Evolutionary conservation across 306 rosid species (phyloP), one percentile per base, ranked within the genome.

Genomic region (Inga oerstediana): DNA sequence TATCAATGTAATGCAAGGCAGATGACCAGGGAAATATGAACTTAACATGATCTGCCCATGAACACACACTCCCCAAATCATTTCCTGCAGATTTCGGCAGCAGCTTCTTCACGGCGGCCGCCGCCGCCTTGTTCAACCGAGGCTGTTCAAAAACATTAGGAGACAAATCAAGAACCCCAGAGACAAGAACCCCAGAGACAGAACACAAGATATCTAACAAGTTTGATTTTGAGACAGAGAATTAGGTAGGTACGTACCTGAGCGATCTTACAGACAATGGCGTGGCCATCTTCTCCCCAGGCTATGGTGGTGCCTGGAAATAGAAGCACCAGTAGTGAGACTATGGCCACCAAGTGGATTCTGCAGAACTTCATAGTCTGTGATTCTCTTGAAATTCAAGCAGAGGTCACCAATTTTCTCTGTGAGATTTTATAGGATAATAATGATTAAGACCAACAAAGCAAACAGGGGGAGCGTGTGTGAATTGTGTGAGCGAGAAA

Each of bases 211-310:
- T 54, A 54, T 4, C 30, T 2, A n/a, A n/a, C 64, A 58, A 20
- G 11, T 2, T 58, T 58, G 12, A 58, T 58, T 30, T 64, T 30
- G 70, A 30, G 10, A 14, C 3, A 20, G 27, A 17, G 64, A 73
- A 30, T 41, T 46, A 56, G 6, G 65, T 8, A 1, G 16, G 0
- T 35, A 34, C 20, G 32, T 43, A 89, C 97, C 93, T 91, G 98
- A 67, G 97, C 98, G 69, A 95, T 89, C 82, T 78, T 89, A 58
- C 98, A 95, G 67, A 88, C 45, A 37, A 88, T 79, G 77, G 80
- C 49, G 77, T 94, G 98, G 5, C 98, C 98, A 15, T 91, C 95
- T 1, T 72, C 77, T 52, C 98, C 95, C 98, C 97, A 94, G 0
- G 91, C 97, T 65, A 76, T 46, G 59, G 76, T 86, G 44, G 64